Base-by-base conservation (phyloP, 164 flowering plant species). In the Piper longum region DNA sequence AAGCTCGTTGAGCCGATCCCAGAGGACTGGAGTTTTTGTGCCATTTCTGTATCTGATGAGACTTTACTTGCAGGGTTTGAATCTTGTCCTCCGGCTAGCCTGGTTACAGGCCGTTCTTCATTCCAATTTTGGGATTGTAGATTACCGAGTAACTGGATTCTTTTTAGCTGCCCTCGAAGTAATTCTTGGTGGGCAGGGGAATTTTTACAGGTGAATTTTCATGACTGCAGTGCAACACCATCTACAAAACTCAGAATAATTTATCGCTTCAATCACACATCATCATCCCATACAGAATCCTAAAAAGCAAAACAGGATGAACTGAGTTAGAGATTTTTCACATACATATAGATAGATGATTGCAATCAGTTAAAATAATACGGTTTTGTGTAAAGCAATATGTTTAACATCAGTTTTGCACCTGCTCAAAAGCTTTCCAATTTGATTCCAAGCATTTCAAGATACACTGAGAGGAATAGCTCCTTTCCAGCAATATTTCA, bases 141-240 rank as follows among this genome's bases (percentile, higher is more conserved):
- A 95, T 66, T 80, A 80, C 72, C 79, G 97, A 80, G 86, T 90
- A 13, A 85, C 90, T 6, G 79, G 83, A 62, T 70, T 95, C 62
- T 80, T 90, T 73, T 78, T 95, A 71, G 99, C 97, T 58, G 84
- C 96, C 43, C 95, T 95, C 52, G 99, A 95, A 79, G 93, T 95
- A 61, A 77, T 83, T 16, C 84, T 97, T 74, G 81, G 99, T 70
- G 99, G 99, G 41, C 84, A 75, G n/a, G 90, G 99, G 99, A 95
- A 95, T 68, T 95, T 88, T 66, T 95, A 80, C 83, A 87, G 99
- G 99, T 95, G 80, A 68, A 41, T 41, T 16, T 17, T 12, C 7
- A 45, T 4, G 5, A 43, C 4, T 4, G 9, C 7, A 45, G 52
- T 45, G 7, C 52, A 45, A 45, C 4, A 14, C 1, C 12, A 7